These are phyloP conservation scores for Thelephora ganbajun DNA, from an alignment of 768 basidiomycete species.

Conservation along the genomic window DNA sequence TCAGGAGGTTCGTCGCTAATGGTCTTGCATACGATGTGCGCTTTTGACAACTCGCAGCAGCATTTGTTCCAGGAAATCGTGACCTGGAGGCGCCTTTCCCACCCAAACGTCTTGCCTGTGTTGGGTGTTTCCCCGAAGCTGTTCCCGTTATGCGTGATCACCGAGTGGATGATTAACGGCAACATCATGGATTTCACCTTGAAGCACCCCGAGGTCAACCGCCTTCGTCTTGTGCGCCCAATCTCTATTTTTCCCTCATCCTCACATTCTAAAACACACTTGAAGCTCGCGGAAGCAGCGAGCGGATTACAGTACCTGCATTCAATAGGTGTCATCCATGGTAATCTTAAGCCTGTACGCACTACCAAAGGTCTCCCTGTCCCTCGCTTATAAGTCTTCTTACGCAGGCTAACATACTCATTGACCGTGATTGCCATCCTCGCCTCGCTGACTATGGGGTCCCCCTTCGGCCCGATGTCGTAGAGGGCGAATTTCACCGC, in stretches of 20 bases:
- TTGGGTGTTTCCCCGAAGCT: neutral
- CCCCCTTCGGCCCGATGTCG: no score
- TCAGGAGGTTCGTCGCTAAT: neutral
- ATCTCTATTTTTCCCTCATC: neutral
- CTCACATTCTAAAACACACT: neutral
- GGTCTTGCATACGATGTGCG: neutral
- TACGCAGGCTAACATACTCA: neutral
- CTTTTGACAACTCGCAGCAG: neutral
- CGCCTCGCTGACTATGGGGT: neutral
- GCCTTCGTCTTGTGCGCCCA: no score
- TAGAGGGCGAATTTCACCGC: no score
- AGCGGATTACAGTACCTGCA: constrained; percentile 12
- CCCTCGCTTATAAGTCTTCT: no score
- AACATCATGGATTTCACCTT: neutral
- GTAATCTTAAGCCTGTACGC: constrained; percentile 11
- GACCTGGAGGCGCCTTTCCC: neutral
- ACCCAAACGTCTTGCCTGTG: neutral
- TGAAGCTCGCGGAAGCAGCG: constrained; percentile 8
- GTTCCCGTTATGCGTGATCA: neutral
- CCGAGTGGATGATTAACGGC: neutral
- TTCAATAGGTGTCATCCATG: constrained; percentile 9
- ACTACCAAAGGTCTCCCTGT: no score
- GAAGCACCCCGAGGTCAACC: no score
- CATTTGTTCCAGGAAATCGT: no score
- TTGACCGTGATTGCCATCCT: neutral